Evolutionary conservation across 106 monocot genomes (phyloP).

Genomic region (Ottelia alismoides): DNA sequence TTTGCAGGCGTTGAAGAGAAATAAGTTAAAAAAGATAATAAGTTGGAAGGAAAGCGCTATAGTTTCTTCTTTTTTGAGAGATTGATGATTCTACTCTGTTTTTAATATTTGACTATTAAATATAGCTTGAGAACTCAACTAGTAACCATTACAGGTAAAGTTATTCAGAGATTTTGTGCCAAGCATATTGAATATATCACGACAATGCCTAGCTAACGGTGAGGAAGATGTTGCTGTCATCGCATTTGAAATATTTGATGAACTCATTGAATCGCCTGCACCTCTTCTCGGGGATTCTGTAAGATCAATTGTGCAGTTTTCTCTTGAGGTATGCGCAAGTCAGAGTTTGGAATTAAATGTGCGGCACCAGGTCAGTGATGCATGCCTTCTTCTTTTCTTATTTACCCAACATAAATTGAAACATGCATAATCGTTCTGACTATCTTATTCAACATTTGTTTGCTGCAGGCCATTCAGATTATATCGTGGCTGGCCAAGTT

Average conservation of each 20-base stretch:
- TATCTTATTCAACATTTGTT: not conserved
- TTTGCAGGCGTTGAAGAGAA: no score
- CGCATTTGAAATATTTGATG: constrained; percentile 99
- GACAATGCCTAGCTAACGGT: constrained; percentile 88
- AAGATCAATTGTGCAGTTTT: constrained; percentile 90
- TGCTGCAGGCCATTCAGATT: constrained; percentile 79
- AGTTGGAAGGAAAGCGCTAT: no score
- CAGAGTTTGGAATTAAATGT: constrained; percentile 70
- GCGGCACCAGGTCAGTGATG: constrained; percentile 57
- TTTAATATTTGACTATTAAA: no score
- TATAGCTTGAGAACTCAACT: no score
- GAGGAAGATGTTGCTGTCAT: constrained; percentile 89
- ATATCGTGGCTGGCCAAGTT: constrained; percentile 98
- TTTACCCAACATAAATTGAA: no score
- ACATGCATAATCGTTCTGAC: no score
- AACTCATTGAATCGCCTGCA: constrained; percentile 95
- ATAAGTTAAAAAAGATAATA: no score
- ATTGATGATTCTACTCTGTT: no score
- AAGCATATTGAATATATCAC: constrained; percentile 81
- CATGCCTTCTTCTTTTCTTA: no score
- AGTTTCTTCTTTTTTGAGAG: no score
- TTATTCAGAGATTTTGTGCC: constrained; percentile 88
- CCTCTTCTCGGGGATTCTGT: constrained; percentile 95
- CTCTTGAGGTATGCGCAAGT: constrained; percentile 92
- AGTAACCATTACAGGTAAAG: constrained; percentile 68